A percentile compares a stretch with the other conserved stretches of the same genome.
Evolutionary conservation across 306 rosid species (phyloP).

Genomic region (Herpetospermum pedunculosum): DNA sequence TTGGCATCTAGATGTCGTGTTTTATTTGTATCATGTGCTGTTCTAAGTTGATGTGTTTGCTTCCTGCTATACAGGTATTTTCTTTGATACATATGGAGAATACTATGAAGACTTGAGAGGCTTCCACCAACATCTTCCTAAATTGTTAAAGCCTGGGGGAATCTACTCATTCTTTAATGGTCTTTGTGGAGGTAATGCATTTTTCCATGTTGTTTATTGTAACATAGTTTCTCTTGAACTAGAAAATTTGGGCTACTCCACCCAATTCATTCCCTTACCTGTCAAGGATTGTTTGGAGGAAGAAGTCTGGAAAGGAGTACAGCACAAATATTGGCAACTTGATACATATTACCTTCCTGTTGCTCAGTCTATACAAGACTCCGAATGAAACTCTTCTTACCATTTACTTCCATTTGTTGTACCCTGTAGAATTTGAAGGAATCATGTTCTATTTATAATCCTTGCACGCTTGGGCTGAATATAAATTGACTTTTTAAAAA

Average conservation of each 20-base stretch:
- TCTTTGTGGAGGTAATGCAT: conserved; percentile 86
- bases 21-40: background rate
- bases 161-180: conserved; percentile 90
- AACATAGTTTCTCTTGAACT: conserved; percentile 78
- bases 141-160: conserved; percentile 67
- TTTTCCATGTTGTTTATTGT: conserved; percentile 92
- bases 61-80: conserved; percentile 54
- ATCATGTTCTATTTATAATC: background rate
- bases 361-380: conserved; percentile 50
- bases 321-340: conserved; percentile 95
- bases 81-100: conserved; percentile 93
- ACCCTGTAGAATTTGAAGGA: background rate
- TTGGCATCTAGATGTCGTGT: no score
- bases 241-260: conserved; percentile 75
- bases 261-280: conserved; percentile 79
- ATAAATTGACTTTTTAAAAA: no score
- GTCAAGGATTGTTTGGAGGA: conserved; percentile 85
- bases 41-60: background rate
- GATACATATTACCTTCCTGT: conserved; percentile 90
- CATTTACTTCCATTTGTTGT: conserved; percentile 1
- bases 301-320: conserved; percentile 86
- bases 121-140: conserved; percentile 81
- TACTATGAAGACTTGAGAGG: conserved; percentile 83
- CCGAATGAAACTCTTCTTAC: conserved; percentile 22
- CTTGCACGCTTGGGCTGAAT: background rate